These are phyloP conservation scores for Monilinia aucupariae DNA, from an alignment of 2,329 filamentous ascomycete genomes.

Conservation along the genomic window DNA sequence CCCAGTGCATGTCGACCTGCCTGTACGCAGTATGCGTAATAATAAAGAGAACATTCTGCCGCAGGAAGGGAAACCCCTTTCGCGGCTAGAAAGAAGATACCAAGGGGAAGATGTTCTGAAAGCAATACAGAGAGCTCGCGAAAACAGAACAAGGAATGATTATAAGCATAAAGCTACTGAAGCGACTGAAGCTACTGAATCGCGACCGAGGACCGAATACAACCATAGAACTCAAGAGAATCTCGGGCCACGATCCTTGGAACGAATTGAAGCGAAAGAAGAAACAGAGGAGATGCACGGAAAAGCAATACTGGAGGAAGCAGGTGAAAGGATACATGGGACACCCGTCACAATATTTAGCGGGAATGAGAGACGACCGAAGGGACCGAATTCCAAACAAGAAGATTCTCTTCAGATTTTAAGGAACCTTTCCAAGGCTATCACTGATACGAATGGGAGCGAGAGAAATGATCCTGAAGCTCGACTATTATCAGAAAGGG, in stretches of 20 bases:
- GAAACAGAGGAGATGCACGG: conserved; percentile 21
- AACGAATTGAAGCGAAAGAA: conserved; percentile 1
- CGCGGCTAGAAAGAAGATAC: conserved; percentile 19
- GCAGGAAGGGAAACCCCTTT: conserved; percentile 3
- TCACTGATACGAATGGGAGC: conserved; percentile 9
- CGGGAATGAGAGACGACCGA: background rate
- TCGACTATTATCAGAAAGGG: conserved; percentile 28
- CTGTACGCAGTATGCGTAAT: background rate
- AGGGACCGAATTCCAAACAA: conserved; percentile 1
- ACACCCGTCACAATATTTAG: conserved; percentile 27
- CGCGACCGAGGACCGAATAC: background rate
- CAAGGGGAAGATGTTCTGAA: conserved; percentile 6
- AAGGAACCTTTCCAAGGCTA: conserved; percentile 15
- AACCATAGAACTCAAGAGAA: background rate
- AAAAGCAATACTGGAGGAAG: conserved; percentile 27
- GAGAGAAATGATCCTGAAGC: conserved; percentile 23
- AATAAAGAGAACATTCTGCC: conserved; percentile 8
- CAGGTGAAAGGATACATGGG: conserved; percentile 21
- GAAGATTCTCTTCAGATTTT: conserved; percentile 18
- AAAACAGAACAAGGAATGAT: conserved; percentile 9
- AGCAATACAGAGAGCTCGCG: conserved; percentile 8
- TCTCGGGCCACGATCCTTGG: conserved; percentile 5
- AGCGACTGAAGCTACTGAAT: background rate
- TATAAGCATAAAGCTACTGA: conserved; percentile 6
- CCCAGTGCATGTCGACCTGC: background rate